Conservation (phyloP, 1,139 yeast genomes). For the Geotrichum candidum region DNA sequence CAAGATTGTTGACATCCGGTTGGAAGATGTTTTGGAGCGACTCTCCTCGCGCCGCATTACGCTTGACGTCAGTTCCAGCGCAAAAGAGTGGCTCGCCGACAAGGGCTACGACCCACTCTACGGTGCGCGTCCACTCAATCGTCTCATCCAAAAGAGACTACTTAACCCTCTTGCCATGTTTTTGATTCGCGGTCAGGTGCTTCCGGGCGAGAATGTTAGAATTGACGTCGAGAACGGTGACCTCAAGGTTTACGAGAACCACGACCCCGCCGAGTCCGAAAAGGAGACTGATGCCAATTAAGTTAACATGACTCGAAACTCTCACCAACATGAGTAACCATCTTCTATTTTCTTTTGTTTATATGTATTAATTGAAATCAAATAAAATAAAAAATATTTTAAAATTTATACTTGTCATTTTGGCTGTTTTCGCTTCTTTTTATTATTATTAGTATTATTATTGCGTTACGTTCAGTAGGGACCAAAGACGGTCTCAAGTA, state of each 20-base stretch:
- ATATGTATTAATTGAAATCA: too few relatives aligned
- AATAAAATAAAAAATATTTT: too few relatives aligned
- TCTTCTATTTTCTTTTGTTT: not conserved
- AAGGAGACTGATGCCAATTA: not conserved
- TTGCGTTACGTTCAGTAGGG: not conserved
- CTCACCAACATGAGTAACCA: not conserved
- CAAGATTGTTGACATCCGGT: constrained; percentile 76
- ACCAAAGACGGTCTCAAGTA: not conserved
- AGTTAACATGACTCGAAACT: not conserved
- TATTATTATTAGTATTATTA: too few relatives aligned
- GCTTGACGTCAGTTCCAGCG: constrained; percentile 48
- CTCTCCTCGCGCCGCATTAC: constrained; percentile 72
- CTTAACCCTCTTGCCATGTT: constrained; percentile 81
- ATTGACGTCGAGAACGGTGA: constrained; percentile 36
- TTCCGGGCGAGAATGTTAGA: constrained; percentile 59
- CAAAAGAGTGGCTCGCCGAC: constrained; percentile 71
- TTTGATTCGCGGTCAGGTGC: constrained; percentile 72
- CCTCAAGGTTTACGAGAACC: constrained; percentile 46
- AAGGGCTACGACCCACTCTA: constrained; percentile 85
- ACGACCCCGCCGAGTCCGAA: constrained; percentile 29
- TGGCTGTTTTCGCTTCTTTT: too few relatives aligned
- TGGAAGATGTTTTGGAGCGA: constrained; percentile 72
- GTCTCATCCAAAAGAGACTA: constrained; percentile 73
- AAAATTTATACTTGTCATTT: too few relatives aligned
- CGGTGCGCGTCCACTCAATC: constrained; percentile 94